These are phyloP conservation scores for Leccinum olivaceopallidum DNA, from an alignment of 768 basidiomycete species.

Conservation along the genomic window DNA sequence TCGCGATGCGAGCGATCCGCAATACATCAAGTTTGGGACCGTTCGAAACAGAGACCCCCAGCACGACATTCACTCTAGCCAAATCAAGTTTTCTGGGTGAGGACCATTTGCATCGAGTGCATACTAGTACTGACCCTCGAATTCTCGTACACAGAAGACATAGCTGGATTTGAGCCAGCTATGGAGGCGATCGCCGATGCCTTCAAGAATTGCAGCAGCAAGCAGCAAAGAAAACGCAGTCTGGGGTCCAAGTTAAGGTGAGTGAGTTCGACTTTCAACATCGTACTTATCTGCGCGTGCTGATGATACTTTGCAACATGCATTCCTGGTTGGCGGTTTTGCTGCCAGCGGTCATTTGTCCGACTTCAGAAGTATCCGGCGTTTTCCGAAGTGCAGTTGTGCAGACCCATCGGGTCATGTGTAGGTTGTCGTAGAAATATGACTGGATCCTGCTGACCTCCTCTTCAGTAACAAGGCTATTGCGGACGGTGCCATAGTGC, in stretches of 20 bases:
- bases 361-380: constrained; percentile 40
- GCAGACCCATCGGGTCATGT: constrained; percentile 47
- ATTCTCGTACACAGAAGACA: constrained; percentile 26
- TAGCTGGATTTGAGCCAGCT: constrained; percentile 40
- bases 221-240: constrained; percentile 14
- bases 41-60: constrained; percentile 34
- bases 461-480: constrained; percentile 44
- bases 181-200: constrained; percentile 36
- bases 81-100: constrained; percentile 40
- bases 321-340: constrained; percentile 53
- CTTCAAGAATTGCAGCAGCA: constrained; percentile 29
- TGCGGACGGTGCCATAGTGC: constrained; percentile 45
- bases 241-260: constrained; percentile 14
- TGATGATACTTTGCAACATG: constrained; percentile 22
- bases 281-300: not conserved
- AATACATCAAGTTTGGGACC: constrained; percentile 42
- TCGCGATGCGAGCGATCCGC: constrained; percentile 33
- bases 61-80: constrained; percentile 37
- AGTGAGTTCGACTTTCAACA: not conserved
- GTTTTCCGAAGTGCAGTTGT: constrained; percentile 41
- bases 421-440: constrained; percentile 26
- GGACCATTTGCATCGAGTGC: not conserved
- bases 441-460: not conserved
- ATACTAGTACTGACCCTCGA: not conserved
- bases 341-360: constrained; percentile 48